Evolutionary conservation across 495 filamentous ascomycete genomes (phyloP).

Genomic region (Cairneyella variabilis): DNA sequence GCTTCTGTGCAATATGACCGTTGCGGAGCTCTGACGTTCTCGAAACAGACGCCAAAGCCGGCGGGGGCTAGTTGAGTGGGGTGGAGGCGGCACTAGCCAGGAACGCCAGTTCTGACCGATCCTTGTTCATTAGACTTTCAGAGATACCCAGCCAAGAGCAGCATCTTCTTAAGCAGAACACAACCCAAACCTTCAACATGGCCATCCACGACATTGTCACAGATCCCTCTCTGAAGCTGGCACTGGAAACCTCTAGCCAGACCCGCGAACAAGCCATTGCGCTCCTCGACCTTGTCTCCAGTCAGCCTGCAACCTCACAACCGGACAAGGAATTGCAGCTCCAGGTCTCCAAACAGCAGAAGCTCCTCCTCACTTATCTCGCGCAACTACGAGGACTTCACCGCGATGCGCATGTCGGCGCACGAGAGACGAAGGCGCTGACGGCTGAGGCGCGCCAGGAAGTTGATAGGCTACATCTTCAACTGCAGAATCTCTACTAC

Average conservation of each 20-base stretch:
- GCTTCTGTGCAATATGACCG: too few relatives aligned
- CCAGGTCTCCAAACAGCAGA: slow-evolving; percentile 72
- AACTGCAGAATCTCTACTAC: slow-evolving; percentile 94
- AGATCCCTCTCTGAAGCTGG: slow-evolving; percentile 65
- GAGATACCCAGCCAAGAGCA: too few relatives aligned
- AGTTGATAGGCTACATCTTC: slow-evolving; percentile 85
- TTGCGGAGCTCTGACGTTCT: too few relatives aligned
- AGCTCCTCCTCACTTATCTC: slow-evolving; percentile 72
- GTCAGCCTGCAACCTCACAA: slow-evolving; percentile 29
- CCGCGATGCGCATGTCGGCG: slow-evolving; percentile 71
- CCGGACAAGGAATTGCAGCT: slow-evolving; percentile 48
- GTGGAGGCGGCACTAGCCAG: too few relatives aligned
- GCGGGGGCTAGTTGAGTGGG: too few relatives aligned
- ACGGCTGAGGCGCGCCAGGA: slow-evolving; percentile 87
- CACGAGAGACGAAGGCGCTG: slow-evolving; percentile 79
- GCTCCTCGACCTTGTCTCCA: slow-evolving; percentile 53
- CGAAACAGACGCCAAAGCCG: too few relatives aligned
- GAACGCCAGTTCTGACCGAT: too few relatives aligned
- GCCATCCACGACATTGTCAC: slow-evolving; percentile 57
- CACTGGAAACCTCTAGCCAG: slow-evolving; percentile 64
- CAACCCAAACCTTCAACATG: slow-evolving; percentile 34
- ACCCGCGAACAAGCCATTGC: slow-evolving; percentile 69
- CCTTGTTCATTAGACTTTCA: too few relatives aligned
- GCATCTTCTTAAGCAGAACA: too few relatives aligned
- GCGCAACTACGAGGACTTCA: slow-evolving; percentile 79